Base-by-base conservation (phyloP, 129 eudicot genomes). In the Apium graveolens region DNA sequence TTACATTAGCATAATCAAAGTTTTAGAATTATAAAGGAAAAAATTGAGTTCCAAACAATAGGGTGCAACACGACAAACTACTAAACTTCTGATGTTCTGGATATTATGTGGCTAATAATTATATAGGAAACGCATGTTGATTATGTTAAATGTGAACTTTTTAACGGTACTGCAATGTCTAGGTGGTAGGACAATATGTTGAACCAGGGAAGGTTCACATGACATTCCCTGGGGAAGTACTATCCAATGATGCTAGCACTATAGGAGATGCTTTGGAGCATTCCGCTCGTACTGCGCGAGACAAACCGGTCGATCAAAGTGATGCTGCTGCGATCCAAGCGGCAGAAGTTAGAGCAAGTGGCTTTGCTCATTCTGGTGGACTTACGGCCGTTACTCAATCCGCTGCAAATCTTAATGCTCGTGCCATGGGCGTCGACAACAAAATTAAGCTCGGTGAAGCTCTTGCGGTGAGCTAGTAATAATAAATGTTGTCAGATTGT, bases 301-400 rank as follows among this genome's bases (percentile, higher is more conserved):
- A 88, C 70, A 86, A 86, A 37, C 83, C 87, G 3, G 79, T 90
- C 0, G 88, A 90, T 5, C 81, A 83, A 60, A 85, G 90, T 37
- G 96, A 90, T 70, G 96, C 88, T 0, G 92, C 96, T 0, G 96
- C 96, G 0, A 86, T 90, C 41, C 90, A 88, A 70, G 88, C 85
- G 3, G 92, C 92, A 5, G 96, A 90, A 70, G 73, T 83, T 3
- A 81, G 93, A 18, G 93, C 96, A 1, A 85, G 88, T 0, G 88
- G 92, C 6, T 76, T 63, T n/a, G 81, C 57, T 71, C 78, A 80
- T 7, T 73, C 60, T 51, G 60, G 26, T 4, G 60, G 60, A 5
- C 26, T 91, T 0, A 89, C 88, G 0, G 87, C 86, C 0, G 68
- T 76, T 43, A 93, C 96, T 78, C 91, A 83, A 70, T 78, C 83